phyloP scores from a whole-genome alignment of 108 stramenopile genomes.

The Skeletonema costatum region DNA sequence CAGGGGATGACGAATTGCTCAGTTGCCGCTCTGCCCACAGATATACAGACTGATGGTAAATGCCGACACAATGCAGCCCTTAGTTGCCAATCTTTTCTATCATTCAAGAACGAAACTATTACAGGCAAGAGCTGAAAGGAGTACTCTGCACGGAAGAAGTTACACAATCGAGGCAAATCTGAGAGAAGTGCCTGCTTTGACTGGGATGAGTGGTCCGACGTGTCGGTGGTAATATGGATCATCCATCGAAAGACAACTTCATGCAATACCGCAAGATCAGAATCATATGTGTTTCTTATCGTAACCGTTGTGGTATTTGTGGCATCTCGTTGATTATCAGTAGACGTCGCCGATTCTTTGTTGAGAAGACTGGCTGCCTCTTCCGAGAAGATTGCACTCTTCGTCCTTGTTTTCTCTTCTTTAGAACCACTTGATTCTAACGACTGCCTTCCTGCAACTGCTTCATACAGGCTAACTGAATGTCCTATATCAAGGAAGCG shows the following conservation, averaged over 20 bases:
- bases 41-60: slow-evolving; percentile 86
- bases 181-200: slow-evolving; percentile 83
- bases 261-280: slow-evolving; percentile 76
- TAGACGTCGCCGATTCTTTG: not conserved
- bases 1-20: slow-evolving; percentile 95
- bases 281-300: slow-evolving; percentile 71
- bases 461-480: slow-evolving; percentile 79
- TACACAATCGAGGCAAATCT: slow-evolving; percentile 84
- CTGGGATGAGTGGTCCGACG: slow-evolving; percentile 80
- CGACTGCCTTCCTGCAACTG: slow-evolving; percentile 50
- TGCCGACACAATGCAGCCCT: slow-evolving; percentile 89
- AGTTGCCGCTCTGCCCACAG: slow-evolving; percentile 90
- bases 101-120: slow-evolving; percentile 92
- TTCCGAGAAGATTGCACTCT: slow-evolving; percentile 23
- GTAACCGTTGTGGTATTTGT: slow-evolving; percentile 30
- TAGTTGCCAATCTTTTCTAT: slow-evolving; percentile 93
- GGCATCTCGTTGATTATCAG: not conserved
- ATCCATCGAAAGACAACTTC: slow-evolving; percentile 88
- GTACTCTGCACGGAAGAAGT: slow-evolving; percentile 93
- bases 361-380: slow-evolving; percentile 38
- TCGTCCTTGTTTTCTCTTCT: not conserved
- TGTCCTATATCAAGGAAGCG: slow-evolving; percentile 92
- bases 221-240: slow-evolving; percentile 85
- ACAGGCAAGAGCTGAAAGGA: slow-evolving; percentile 90
- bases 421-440: slow-evolving; percentile 7